Conservation (phyloP, 768 basidiomycete genomes). For the Tulasnella sp. region DNA sequence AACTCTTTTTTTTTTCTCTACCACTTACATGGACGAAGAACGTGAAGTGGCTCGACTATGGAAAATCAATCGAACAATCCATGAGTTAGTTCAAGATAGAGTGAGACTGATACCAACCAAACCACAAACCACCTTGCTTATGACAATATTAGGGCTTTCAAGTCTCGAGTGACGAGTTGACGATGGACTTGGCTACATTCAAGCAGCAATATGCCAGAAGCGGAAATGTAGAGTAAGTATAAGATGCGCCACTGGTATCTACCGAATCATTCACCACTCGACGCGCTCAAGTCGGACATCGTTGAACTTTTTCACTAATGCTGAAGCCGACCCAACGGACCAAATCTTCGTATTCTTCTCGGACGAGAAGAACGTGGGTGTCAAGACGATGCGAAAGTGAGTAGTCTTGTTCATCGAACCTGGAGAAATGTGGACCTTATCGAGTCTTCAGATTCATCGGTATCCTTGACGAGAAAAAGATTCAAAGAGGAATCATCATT, state of each 20-base stretch:
- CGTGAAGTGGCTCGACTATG: constrained; percentile 55
- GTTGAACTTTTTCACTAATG: constrained; percentile 83
- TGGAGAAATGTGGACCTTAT: background rate
- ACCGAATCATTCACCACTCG: background rate
- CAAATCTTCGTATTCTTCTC: constrained; percentile 92
- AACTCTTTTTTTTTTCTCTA: constrained; percentile 9
- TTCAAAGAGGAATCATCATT: constrained; percentile 84
- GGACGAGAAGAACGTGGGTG: constrained; percentile 90
- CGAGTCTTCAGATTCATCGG: constrained; percentile 52
- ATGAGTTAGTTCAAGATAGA: constrained; percentile 91
- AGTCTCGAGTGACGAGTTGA: constrained; percentile 88
- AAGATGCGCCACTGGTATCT: background rate
- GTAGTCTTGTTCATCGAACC: constrained; percentile 20
- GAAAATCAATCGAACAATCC: constrained; percentile 92
- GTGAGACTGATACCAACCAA: constrained; percentile 30
- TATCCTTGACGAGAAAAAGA: constrained; percentile 84
- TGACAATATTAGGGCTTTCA: constrained; percentile 58
- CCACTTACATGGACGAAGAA: constrained; percentile 21
- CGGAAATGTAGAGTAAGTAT: constrained; percentile 73
- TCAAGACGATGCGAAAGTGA: constrained; percentile 96
- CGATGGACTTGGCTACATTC: constrained; percentile 75
- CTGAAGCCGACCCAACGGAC: constrained; percentile 47
- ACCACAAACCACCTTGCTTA: background rate
- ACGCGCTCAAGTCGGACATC: constrained; percentile 52
- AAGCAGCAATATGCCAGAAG: constrained; percentile 55